Base-by-base conservation (phyloP, 257 asterid genomes). In the Solanum acaule region DNA sequence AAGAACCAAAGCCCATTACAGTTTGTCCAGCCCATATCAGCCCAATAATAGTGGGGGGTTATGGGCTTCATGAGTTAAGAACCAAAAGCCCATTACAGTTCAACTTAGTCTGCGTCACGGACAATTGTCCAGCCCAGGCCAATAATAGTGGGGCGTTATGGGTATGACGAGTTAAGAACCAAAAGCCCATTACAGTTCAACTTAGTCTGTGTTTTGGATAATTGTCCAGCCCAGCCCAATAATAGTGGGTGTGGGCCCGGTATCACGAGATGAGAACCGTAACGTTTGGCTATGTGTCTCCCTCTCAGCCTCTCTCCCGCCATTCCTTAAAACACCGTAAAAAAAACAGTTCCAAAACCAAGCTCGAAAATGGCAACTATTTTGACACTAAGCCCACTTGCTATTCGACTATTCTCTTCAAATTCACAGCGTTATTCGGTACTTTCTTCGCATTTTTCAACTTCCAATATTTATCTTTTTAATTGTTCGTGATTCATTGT, bases 391-490 rank as follows among this genome's bases (percentile, higher is more conserved):
- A 49, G 40, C 25, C 46, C 94, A 27, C 72, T 88, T 40, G 86
- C 86, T 18, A 40, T 70, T 42, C 89, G 91, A 88, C 90, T 90
- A 87, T 90, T 91, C 40, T 89, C 70, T 56, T 83, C 92, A 29
- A 84, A 91, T 6, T 87, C 94, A 44, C 88, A 37, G 33, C 87
- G 85, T 49, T 91, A 82, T 83, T 87, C 91, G 93, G 94, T 94
- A 91, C 9, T 86, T 65, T 65, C 42, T 35, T 67, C 59, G 14
- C 38, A 56, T 9, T 79, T 52, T 52, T 76, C 23, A 83, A 77
- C 9, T 77, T 68, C 44, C 76, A 65, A 27, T 29, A 33, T 27
- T 22, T 31, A 31, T 10, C 9, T 86, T 67, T 38, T 15, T 11
- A 44, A 23, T 44, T 25, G 22, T 29, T n/a, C 35, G 10, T 27